phyloP scores from a whole-genome alignment of 176 grass and related monocot genomes.

The Dactylis glomerata region DNA sequence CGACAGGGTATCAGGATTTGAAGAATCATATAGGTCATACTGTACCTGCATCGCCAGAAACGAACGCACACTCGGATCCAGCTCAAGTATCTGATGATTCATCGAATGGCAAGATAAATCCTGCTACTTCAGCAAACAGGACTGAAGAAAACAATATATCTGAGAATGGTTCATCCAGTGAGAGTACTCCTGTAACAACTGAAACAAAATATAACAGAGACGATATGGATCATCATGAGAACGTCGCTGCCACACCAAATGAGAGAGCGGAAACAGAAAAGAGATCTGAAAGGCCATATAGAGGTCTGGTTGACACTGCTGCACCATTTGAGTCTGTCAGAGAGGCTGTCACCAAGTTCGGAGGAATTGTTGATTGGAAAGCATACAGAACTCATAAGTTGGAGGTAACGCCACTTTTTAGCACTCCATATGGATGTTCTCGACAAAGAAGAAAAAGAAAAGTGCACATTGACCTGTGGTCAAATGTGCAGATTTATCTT shows the following conservation, averaged over 20 bases:
- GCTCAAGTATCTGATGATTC: slow-evolving; percentile 1
- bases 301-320: slow-evolving; percentile 63
- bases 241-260: slow-evolving; percentile 15
- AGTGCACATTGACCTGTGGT: not conserved
- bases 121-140: slow-evolving; percentile 14
- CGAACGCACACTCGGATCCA: not conserved
- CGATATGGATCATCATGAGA: not conserved
- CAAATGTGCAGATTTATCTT: not conserved
- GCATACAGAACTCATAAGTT: slow-evolving; percentile 59
- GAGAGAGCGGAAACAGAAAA: slow-evolving; percentile 36
- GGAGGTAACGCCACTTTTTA: slow-evolving; percentile 54
- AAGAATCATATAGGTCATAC: not conserved
- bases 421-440: not conserved
- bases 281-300: slow-evolving; percentile 40
- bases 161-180: slow-evolving; percentile 28
- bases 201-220: slow-evolving; percentile 36
- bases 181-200: not conserved
- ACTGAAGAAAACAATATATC: slow-evolving; percentile 12
- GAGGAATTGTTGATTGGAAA: slow-evolving; percentile 97
- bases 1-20: not conserved
- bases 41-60: slow-evolving; percentile 16
- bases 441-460: not conserved
- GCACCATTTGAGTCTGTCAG: slow-evolving; percentile 92
- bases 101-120: not conserved
- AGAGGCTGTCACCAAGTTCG: slow-evolving; percentile 87